Evolutionary conservation across 306 rosid genomes (phyloP), one percentile per base, ranked within the genome.

Genomic region (Astragalus glycyphyllos): DNA sequence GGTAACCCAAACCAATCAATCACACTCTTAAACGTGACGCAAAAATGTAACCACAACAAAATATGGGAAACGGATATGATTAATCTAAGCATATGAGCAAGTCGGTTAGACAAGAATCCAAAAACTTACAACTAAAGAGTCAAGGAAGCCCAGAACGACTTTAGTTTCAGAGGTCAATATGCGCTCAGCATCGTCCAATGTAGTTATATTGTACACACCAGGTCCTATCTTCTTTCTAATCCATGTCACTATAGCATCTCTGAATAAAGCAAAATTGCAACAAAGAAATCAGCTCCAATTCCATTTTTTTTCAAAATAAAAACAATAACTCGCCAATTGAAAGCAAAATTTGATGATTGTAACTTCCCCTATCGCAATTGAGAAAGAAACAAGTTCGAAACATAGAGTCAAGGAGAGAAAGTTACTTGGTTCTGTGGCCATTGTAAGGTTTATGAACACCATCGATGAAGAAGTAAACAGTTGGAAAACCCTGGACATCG

Each of bases 171-270:
- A 81, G 34, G 81, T 77, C 90, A 89, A 84, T 17, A 91, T 64
- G 15, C 84, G 77, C 40, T 95, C 96, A 5, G 96, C 97, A 15
- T 91, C 96, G 38, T 91, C 95, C 77, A 88, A 74, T 7, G 90
- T 82, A 55, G 96, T 95, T 55, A 95, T 63, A 68, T 91, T 95
- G 81, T 72, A 13, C 2, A 91, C 56, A 71, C 99, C 97, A 55
- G 97, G 97, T 58, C 99, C 99, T 13, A 71, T 85, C 89, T 95
- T 91, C 96, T 94, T 94, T 90, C 79, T 91, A 62, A 95, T 84
- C 99, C 99, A 95, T 7, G 90, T 80, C 69, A 95, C 95, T 34
- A 95, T 89, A 16, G 79, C 92, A 63, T 95, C 96, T 65, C 99
- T 95, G 77, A 38, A 69, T 9, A 41, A 61, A 61, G 8, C 14